phyloP scores from a whole-genome alignment of 768 basidiomycete species.

The Phlegmacium glaucopus region DNA sequence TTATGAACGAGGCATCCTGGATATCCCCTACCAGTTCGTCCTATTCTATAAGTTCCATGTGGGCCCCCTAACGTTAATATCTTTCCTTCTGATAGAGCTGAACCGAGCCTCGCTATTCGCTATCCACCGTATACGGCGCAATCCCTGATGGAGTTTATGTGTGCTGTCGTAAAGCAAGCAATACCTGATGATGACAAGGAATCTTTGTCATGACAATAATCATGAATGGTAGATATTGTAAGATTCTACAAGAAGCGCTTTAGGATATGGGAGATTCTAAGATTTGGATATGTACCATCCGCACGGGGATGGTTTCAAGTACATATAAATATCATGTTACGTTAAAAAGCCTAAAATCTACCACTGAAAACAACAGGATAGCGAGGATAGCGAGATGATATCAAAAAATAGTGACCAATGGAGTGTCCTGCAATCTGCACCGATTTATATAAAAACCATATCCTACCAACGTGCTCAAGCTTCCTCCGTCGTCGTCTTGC shows the following conservation, averaged over 20 bases:
- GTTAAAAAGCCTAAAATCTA: background rate
- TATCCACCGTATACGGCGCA: constrained; percentile 53
- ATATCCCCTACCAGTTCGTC: constrained; percentile 50
- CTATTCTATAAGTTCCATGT: background rate
- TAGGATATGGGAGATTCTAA: too few species aligned
- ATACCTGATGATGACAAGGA: constrained; percentile 23
- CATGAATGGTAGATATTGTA: too few species aligned
- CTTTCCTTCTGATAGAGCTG: constrained; percentile 40
- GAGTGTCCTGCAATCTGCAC: too few species aligned
- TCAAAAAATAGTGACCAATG: too few species aligned
- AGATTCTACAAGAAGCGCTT: too few species aligned
- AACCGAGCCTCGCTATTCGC: constrained; percentile 34
- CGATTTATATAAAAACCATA: background rate
- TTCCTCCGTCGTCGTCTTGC: constrained; percentile 8
- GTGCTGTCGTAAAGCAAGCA: constrained; percentile 12
- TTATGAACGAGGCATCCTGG: constrained; percentile 43
- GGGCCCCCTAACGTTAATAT: background rate
- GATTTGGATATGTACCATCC: too few species aligned
- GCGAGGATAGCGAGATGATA: background rate
- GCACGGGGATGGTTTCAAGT: too few species aligned
- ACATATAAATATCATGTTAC: too few species aligned
- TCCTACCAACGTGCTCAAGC: background rate
- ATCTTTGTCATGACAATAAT: too few species aligned
- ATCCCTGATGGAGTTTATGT: constrained; percentile 28
- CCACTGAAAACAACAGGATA: background rate